Evolutionary conservation across 305 asterid genomes (phyloP).

Genomic region (Euphrasia arctica): DNA sequence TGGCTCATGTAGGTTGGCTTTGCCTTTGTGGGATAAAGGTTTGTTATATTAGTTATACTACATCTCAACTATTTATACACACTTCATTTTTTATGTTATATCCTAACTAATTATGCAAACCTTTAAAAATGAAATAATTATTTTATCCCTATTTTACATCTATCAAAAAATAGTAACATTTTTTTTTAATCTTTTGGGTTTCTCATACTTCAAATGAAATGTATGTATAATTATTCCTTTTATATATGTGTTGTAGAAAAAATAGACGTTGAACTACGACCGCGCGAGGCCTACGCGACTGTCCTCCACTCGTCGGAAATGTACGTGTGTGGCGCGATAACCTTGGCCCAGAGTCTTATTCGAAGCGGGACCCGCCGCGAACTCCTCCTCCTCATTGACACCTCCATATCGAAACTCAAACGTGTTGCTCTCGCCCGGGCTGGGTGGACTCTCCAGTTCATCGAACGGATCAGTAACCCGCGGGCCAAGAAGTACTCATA

Average conservation of each 20-base stretch:
- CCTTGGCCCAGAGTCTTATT: conserved; percentile 65
- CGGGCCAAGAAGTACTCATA: conserved; percentile 52
- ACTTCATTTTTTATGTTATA: too few species aligned
- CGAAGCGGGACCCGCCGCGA: conserved; percentile 55
- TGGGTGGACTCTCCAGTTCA: conserved; percentile 66
- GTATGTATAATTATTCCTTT: too few species aligned
- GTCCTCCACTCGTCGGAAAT: conserved; percentile 74
- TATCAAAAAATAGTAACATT: too few species aligned
- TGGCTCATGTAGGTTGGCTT: conserved; percentile 71
- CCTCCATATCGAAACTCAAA: conserved; percentile 41
- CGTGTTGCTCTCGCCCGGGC: conserved; percentile 47
- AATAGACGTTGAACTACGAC: too few species aligned
- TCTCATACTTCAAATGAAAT: too few species aligned
- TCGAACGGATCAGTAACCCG: conserved; percentile 66
- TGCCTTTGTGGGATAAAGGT: conserved; percentile 85
- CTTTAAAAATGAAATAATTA: too few species aligned
- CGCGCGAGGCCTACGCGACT: conserved; percentile 66
- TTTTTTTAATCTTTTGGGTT: too few species aligned
- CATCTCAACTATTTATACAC: too few species aligned
- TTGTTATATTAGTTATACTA: neutral
- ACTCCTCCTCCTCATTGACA: conserved; percentile 68
- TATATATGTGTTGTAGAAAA: too few species aligned
- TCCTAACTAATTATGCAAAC: too few species aligned
- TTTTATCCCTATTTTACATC: too few species aligned
- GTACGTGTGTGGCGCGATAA: conserved; percentile 76